Conservation (phyloP, 2,329 filamentous ascomycete genomes). For the Coleophoma eucalyptorum region DNA sequence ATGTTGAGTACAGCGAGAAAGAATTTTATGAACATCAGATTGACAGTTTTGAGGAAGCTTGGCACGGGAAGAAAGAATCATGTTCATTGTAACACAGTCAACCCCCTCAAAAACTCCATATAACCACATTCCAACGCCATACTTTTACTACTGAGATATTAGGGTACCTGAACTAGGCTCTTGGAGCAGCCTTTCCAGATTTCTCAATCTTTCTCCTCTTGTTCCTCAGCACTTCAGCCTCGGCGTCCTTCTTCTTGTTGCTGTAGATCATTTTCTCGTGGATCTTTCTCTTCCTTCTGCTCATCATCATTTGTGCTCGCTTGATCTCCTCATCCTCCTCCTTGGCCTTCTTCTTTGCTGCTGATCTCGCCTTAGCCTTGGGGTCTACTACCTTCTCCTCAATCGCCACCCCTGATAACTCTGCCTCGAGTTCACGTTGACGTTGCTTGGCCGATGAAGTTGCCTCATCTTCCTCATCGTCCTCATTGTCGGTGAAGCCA, state of each 20-base stretch:
- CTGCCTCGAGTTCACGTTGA: slow-evolving; percentile 89
- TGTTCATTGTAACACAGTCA: too few species aligned
- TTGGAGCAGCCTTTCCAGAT: slow-evolving; percentile 22
- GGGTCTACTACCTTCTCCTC: slow-evolving; percentile 46
- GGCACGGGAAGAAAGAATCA: not conserved
- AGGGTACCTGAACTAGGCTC: not conserved
- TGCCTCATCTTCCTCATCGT: slow-evolving; percentile 55
- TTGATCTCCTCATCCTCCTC: slow-evolving; percentile 85
- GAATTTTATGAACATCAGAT: too few species aligned
- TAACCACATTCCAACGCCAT: slow-evolving; percentile 12
- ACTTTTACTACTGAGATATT: slow-evolving; percentile 11
- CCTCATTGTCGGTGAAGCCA: slow-evolving; percentile 32
- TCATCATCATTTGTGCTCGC: slow-evolving; percentile 96
- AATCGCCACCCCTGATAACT: slow-evolving; percentile 68
- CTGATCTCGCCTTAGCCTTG: slow-evolving; percentile 62
- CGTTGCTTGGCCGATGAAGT: slow-evolving; percentile 63
- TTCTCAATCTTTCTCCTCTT: slow-evolving; percentile 92
- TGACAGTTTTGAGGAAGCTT: not conserved
- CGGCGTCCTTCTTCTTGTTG: slow-evolving; percentile 88
- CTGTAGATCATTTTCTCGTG: slow-evolving; percentile 97
- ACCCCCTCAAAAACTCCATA: slow-evolving; percentile 1
- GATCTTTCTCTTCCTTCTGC: slow-evolving; percentile 95
- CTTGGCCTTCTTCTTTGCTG: slow-evolving; percentile 65
- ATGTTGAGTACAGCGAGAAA: too few species aligned
- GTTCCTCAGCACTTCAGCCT: slow-evolving; percentile 79